phyloP scores from a whole-genome alignment of 129 eudicot species.

The Ambrosia trifida region DNA sequence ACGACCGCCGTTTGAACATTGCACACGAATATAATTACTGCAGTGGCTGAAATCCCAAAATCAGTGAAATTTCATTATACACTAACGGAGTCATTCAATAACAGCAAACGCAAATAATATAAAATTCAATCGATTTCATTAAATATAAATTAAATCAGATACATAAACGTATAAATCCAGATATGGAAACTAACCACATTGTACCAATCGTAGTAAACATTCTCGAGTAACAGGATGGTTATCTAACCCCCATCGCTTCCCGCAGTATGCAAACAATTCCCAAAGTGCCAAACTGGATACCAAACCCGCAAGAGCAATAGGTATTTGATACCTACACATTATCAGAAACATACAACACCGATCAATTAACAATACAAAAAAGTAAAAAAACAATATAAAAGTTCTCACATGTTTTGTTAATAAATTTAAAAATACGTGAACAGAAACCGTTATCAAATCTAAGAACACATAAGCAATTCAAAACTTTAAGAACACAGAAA shows the following conservation, averaged over 20 bases:
- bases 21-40: conserved; percentile 11
- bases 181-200: conserved; percentile 55
- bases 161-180: not conserved
- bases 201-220: conserved; percentile 51
- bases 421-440: not conserved
- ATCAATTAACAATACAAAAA: not conserved
- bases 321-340: conserved; percentile 81
- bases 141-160: not conserved
- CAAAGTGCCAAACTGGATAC: conserved; percentile 75
- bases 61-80: conserved; percentile 17
- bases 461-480: too few relatives aligned
- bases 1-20: conserved; percentile 57
- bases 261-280: conserved; percentile 67
- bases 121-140: not conserved
- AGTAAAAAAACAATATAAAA: not conserved
- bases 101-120: not conserved
- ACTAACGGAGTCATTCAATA: not conserved
- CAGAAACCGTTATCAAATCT: too few relatives aligned
- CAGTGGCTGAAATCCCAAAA: conserved; percentile 57
- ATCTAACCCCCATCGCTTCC: conserved; percentile 62
- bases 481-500: too few relatives aligned
- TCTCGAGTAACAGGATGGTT: conserved; percentile 49
- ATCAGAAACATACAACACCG: conserved; percentile 18
- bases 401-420: not conserved
- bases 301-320: conserved; percentile 86